Evolutionary conservation across 306 rosid genomes (phyloP), one percentile per base, ranked within the genome.

Genomic region (Abrus pulchellus): DNA sequence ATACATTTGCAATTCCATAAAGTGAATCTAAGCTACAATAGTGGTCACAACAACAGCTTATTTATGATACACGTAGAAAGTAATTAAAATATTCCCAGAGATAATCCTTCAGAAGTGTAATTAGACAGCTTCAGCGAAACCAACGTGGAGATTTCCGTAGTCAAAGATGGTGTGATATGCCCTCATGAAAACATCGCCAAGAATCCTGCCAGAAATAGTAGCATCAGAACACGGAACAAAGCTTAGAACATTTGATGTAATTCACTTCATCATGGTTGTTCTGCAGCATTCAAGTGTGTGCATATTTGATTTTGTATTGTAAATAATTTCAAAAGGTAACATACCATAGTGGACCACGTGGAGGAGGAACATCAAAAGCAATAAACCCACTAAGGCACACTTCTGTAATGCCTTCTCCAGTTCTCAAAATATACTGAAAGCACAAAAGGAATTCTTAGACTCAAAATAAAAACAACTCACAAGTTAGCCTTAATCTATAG

Each of bases 161-260:
- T 94, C 96, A 32, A 94, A 94, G 60, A 94, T 89, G 0, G 97
- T 94, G 83, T 94, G 98, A 86, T 94, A 94, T 2, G 60, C 87
- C 67, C 97, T 92, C 97, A 90, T 90, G 76, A 94, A 92, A 36
- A 90, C 90, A 83, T 94, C 96, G 11, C 98, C 98, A 77, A 92
- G 94, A 85, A 94, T 90, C 98, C 98, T 94, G 93, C 88, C 74
- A 84, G 0, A 84, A 0, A 47, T 38, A 60, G 56, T 30, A 49
- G 32, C 56, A 69, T 68, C 50, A 78, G 71, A n/a, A 48, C 34
- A 55, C 2, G 61, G 61, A 20, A 41, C 41, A 49, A 48, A 29
- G 43, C 60, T 45, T 47, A 41, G 38, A 40, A 63, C 53, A 57
- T 62, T 61, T 36, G 6, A 68, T 61, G 62, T 6, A 28, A 29